These are phyloP conservation scores for Lentinula guzmanii DNA, from an alignment of 768 basidiomycete species.

Conservation along the genomic window DNA sequence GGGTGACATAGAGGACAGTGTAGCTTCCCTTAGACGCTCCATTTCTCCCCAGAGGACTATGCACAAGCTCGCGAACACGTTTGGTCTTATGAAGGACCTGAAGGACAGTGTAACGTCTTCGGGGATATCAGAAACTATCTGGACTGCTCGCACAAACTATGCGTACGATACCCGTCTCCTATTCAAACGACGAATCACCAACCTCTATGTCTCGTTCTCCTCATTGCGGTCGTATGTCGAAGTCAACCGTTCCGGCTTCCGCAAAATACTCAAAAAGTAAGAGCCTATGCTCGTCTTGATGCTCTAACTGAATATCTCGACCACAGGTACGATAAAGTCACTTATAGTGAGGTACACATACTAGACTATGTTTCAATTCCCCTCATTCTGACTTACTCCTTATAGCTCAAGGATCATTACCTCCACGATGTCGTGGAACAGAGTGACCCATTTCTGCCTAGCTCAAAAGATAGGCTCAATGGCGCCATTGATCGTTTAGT, in stretches of 20 bases:
- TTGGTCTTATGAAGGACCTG: slow-evolving; percentile 42
- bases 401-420: slow-evolving; percentile 67
- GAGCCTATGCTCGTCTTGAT: slow-evolving; percentile 16
- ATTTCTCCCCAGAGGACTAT: slow-evolving; percentile 15
- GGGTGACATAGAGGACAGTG: slow-evolving; percentile 35
- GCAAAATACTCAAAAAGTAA: slow-evolving; percentile 94
- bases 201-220: slow-evolving; percentile 69
- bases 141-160: slow-evolving; percentile 75
- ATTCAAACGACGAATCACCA: slow-evolving; percentile 86
- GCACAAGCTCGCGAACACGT: slow-evolving; percentile 38
- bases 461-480: slow-evolving; percentile 58
- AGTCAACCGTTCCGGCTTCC: slow-evolving; percentile 87
- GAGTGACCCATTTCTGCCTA: slow-evolving; percentile 60
- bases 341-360: slow-evolving; percentile 50
- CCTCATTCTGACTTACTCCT: slow-evolving; percentile 1
- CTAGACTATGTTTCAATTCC: not conserved
- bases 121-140: slow-evolving; percentile 47
- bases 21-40: slow-evolving; percentile 19
- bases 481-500: slow-evolving; percentile 52
- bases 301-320: slow-evolving; percentile 6
- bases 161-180: slow-evolving; percentile 79
- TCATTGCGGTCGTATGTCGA: slow-evolving; percentile 84
- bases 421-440: slow-evolving; percentile 64
- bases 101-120: slow-evolving; percentile 34
- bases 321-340: slow-evolving; percentile 94